Evolutionary conservation across 345 rosid species (phyloP), one percentile per base, ranked within the genome.

Genomic region (Populus alba): DNA sequence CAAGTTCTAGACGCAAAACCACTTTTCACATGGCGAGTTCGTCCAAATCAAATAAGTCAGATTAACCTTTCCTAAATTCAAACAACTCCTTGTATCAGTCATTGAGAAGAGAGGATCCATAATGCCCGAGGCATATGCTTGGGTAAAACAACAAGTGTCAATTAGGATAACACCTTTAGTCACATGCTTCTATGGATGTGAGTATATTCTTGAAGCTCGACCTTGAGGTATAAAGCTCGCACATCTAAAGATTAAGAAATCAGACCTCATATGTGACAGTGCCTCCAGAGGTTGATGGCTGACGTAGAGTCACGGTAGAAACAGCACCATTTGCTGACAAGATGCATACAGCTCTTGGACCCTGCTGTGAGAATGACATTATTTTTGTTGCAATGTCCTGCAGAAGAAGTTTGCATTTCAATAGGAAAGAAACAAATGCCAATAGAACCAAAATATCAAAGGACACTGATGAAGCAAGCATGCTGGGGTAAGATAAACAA

Each of bases 301-400:
- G 98, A 53, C 86, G 88, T 75, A 96, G 93, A 38, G 97, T 92
- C 53, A 92, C 98, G 2, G 93, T 91, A 39, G 97, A 92, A 61
- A 96, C 97, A 13, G 98, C 90, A 22, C 99, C 99, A 73, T 85
- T 91, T 71, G 99, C 97, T 35, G 99, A 94, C 85, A 96, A 84
- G 78, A 96, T 77, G 72, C 98, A 96, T 51, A 90, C 79, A 38
- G 92, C 93, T 87, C 94, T 92, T 73, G 92, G 91, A 70, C 97
- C 93, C 85, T 92, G 97, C 84, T 94, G 98, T 66, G 97, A 83
- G 89, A 94, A 96, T 27, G 94, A 69, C 86, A 90, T 72, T 74
- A 96, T 85, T 87, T 93, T 96, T 27, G 88, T 85, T 17, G 98
- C 95, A 70, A 96, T 87, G 73, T 96, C 98, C 99, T 96, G 68